Evolutionary conservation across 495 filamentous ascomycete genomes (phyloP).

Genomic region (Bryoglossum gracile): DNA sequence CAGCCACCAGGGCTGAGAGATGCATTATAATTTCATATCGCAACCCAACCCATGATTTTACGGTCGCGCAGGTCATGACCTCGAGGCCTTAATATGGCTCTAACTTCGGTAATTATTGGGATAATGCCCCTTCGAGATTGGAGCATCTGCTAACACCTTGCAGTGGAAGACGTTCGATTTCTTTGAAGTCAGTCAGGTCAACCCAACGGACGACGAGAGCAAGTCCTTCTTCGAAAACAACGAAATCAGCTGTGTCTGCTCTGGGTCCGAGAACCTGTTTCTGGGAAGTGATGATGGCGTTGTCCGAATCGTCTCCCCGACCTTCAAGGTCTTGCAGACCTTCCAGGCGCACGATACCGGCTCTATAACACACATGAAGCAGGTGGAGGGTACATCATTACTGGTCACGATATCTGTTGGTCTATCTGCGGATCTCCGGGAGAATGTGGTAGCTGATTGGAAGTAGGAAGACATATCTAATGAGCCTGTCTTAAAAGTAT

Average conservation of each 20-base stretch:
- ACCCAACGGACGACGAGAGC: conserved; percentile 62
- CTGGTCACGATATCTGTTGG: conserved; percentile 70
- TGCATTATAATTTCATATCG: too few relatives aligned
- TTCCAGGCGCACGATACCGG: conserved; percentile 77
- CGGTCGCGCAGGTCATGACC: too few relatives aligned
- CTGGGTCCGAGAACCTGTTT: conserved; percentile 86
- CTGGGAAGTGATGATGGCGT: conserved; percentile 76
- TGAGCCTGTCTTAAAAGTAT: conserved; percentile 87
- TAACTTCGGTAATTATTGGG: conserved; percentile 32
- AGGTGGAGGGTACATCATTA: conserved; percentile 79
- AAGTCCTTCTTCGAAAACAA: conserved; percentile 40
- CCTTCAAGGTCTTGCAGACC: conserved; percentile 78
- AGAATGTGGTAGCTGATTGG: conserved; percentile 3
- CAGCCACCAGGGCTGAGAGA: too few relatives aligned
- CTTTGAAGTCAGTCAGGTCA: conserved; percentile 87
- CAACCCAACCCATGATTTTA: conserved; percentile 11
- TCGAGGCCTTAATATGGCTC: conserved; percentile 30
- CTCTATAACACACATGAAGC: conserved; percentile 89
- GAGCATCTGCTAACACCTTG: not conserved
- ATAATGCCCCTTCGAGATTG: not conserved
- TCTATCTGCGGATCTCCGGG: conserved; percentile 6
- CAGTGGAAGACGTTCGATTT: conserved; percentile 99
- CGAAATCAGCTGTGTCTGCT: conserved; percentile 55
- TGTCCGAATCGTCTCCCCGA: conserved; percentile 76
- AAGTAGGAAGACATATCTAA: conserved; percentile 67